Evolutionary conservation across 306 rosid genomes (phyloP).

Genomic region (Prinsepia uniflora): DNA sequence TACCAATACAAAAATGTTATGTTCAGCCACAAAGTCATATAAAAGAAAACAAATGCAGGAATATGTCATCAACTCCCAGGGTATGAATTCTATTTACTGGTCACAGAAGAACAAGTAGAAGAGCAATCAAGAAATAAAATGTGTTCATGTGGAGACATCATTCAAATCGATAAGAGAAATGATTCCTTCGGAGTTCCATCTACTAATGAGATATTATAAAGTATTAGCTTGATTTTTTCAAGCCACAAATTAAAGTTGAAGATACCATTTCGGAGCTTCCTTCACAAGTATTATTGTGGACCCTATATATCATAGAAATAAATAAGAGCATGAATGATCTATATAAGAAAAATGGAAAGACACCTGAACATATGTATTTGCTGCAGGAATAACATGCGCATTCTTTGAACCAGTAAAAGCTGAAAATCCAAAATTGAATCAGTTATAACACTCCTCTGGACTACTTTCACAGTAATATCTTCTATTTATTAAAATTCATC

Average conservation of each 20-base stretch:
- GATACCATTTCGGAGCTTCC: background rate
- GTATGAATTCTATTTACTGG: background rate
- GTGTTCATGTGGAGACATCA: background rate
- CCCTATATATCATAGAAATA: background rate
- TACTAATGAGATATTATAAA: background rate
- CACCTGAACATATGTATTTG: constrained; percentile 86
- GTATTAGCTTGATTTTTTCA: background rate
- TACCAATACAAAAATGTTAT: constrained; percentile 29
- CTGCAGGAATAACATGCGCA: constrained; percentile 64
- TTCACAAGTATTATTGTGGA: background rate
- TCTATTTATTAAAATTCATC: constrained; percentile 16
- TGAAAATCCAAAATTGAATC: constrained; percentile 38
- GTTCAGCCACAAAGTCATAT: constrained; percentile 19
- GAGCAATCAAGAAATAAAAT: background rate
- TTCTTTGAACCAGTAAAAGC: constrained; percentile 80
- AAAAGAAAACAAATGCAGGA: constrained; percentile 8
- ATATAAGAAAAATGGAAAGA: background rate
- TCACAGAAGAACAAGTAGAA: constrained; percentile 6
- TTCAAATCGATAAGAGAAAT: background rate
- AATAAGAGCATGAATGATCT: background rate
- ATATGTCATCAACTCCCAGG: background rate
- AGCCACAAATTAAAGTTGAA: background rate
- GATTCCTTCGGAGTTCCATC: background rate
- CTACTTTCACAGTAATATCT: constrained; percentile 15
- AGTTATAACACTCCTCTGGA: constrained; percentile 26